Evolutionary conservation across 768 basidiomycete genomes (phyloP).

Genomic region (Panaeolus cyanescens): DNA sequence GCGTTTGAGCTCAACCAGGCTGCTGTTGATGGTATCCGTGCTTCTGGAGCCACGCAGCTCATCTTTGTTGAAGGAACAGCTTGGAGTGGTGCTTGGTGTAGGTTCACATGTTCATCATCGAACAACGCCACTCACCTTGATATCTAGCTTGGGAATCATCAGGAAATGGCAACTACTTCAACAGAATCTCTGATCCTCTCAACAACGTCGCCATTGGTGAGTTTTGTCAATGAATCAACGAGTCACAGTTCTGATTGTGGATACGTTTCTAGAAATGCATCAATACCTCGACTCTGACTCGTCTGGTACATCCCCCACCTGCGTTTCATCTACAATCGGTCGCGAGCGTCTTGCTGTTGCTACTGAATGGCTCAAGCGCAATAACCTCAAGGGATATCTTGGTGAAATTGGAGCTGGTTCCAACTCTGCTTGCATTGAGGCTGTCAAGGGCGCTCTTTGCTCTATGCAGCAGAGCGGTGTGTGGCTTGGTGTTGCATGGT

Average conservation of each 20-base stretch:
- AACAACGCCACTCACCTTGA: neutral
- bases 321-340: conserved; percentile 63
- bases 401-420: conserved; percentile 62
- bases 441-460: conserved; percentile 58
- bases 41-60: conserved; percentile 61
- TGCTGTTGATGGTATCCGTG: conserved; percentile 65
- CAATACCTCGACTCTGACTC: conserved; percentile 71
- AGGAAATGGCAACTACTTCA: conserved; percentile 56
- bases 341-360: conserved; percentile 58
- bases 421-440: conserved; percentile 44
- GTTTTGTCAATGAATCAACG: conserved; percentile 7
- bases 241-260: neutral
- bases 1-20: conserved; percentile 64
- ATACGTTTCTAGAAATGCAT: conserved; percentile 53
- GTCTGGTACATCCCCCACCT: conserved; percentile 53
- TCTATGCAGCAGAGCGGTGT: conserved; percentile 58
- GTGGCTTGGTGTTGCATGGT: conserved; percentile 57
- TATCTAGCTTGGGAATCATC: conserved; percentile 52
- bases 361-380: conserved; percentile 57
- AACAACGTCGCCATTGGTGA: conserved; percentile 61
- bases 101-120: conserved; percentile 13
- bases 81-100: conserved; percentile 64
- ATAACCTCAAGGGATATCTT: conserved; percentile 64
- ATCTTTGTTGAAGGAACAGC: conserved; percentile 51
- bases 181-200: conserved; percentile 54